These are phyloP conservation scores for Aspergillaceae sp. DNA, from an alignment of 2,329 filamentous ascomycete genomes.

Conservation along the genomic window DNA sequence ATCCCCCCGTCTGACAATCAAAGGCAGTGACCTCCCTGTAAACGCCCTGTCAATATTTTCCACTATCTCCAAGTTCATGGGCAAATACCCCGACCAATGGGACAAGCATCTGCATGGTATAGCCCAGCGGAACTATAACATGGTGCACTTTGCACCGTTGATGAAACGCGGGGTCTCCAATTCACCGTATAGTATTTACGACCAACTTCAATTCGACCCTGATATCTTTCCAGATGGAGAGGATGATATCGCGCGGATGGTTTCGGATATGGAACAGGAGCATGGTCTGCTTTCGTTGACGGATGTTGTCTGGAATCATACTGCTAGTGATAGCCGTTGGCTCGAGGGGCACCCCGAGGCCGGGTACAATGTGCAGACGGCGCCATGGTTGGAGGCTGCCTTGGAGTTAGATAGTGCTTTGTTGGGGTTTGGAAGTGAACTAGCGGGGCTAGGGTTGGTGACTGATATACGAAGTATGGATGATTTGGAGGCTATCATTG, in stretches of 20 bases:
- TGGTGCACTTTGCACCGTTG: constrained; percentile 95
- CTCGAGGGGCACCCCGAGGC: constrained; percentile 88
- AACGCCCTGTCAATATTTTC: constrained; percentile 88
- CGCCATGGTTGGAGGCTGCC: constrained; percentile 60
- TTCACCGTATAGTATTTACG: constrained; percentile 92
- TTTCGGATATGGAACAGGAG: constrained; percentile 72
- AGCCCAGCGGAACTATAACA: constrained; percentile 88
- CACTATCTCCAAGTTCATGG: constrained; percentile 96
- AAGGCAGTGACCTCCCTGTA: constrained; percentile 66
- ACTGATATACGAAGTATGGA: constrained; percentile 60
- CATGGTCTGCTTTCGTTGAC: constrained; percentile 81
- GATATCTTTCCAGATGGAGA: constrained; percentile 76
- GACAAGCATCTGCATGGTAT: constrained; percentile 82
- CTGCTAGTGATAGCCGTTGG: constrained; percentile 91
- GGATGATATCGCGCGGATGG: constrained; percentile 66
- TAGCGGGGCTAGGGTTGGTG: constrained; percentile 63
- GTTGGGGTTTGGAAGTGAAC: constrained; percentile 53
- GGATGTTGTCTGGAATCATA: constrained; percentile 97
- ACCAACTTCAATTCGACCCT: constrained; percentile 82
- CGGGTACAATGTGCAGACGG: constrained; percentile 87
- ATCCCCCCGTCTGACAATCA: constrained; percentile 67
- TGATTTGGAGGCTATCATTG: constrained; percentile 74
- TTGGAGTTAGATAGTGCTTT: constrained; percentile 71
- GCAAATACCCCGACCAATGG: constrained; percentile 82
- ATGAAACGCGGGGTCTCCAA: constrained; percentile 84